phyloP scores from a whole-genome alignment of 2,329 filamentous ascomycete genomes.

The Daldinia sp. region DNA sequence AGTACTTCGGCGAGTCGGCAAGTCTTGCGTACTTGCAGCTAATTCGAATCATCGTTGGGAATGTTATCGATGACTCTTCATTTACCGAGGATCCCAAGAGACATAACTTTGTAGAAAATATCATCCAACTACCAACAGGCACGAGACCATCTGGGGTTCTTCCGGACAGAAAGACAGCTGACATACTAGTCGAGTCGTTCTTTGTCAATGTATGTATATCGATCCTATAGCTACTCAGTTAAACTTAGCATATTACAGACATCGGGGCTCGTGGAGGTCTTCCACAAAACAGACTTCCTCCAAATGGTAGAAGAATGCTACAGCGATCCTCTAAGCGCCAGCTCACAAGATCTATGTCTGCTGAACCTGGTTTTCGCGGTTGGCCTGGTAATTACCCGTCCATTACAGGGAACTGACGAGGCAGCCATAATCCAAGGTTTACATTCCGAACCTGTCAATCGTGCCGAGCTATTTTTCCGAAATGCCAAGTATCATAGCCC shows the following conservation, averaged over 20 bases:
- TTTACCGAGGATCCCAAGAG: conserved; percentile 66
- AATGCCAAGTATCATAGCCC: conserved; percentile 62
- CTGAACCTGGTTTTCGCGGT: conserved; percentile 70
- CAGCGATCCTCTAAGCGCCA: conserved; percentile 58
- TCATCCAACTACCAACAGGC: conserved; percentile 56
- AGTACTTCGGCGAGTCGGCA: conserved; percentile 70
- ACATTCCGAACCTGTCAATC: conserved; percentile 56
- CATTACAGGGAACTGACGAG: conserved; percentile 58
- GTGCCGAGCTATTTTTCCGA: conserved; percentile 69
- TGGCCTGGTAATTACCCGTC: conserved; percentile 66
- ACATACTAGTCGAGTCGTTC: conserved; percentile 64
- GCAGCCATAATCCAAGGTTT: conserved; percentile 61
- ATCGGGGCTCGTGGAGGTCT: conserved; percentile 67
- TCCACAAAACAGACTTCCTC: conserved; percentile 61
- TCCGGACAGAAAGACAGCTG: conserved; percentile 62
- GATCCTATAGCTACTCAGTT: not conserved
- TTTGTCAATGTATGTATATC: conserved; percentile 63
- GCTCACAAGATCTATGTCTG: conserved; percentile 63
- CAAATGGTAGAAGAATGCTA: conserved; percentile 62
- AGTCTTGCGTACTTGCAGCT: conserved; percentile 68
- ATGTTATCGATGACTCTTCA: conserved; percentile 59
- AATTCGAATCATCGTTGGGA: conserved; percentile 67
- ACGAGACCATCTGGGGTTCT: conserved; percentile 60
- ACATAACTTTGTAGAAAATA: conserved; percentile 64
- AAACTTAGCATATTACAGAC: conserved; percentile 53